These are phyloP conservation scores for Umbelopsis isabellina DNA, from an alignment of 192 early-diverging fungal species.

Conservation along the genomic window DNA sequence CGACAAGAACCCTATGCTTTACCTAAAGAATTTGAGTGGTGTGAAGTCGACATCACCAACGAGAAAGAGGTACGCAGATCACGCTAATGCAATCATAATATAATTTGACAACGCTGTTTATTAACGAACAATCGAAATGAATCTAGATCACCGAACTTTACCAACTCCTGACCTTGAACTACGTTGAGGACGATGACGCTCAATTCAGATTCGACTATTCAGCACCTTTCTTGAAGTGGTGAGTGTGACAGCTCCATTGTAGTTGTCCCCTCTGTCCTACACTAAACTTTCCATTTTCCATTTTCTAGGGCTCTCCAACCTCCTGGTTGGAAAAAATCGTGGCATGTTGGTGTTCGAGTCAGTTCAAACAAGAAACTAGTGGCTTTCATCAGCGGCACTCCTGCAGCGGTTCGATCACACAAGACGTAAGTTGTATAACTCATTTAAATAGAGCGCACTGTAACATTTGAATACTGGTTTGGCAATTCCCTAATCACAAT, in stretches of 20 bases:
- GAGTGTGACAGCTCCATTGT: not conserved
- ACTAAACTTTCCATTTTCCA: not conserved
- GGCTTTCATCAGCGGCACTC: constrained; percentile 95
- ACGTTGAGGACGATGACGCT: constrained; percentile 96
- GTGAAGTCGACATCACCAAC: constrained; percentile 74
- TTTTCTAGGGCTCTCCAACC: constrained; percentile 82
- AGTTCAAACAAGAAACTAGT: constrained; percentile 79
- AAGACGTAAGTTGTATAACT: constrained; percentile 55
- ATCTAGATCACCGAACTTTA: constrained; percentile 85
- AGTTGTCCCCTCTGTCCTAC: not conserved
- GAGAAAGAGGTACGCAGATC: constrained; percentile 60
- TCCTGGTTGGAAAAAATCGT: constrained; percentile 84
- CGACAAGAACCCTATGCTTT: constrained; percentile 81
- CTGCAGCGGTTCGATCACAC: constrained; percentile 76
- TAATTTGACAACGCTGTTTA: too few species aligned
- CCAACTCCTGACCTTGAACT: constrained; percentile 86
- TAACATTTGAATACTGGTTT: not conserved
- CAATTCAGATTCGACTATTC: constrained; percentile 98
- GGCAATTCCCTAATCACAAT: not conserved
- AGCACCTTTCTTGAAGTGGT: constrained; percentile 91
- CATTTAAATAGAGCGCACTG: not conserved
- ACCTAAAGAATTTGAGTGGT: constrained; percentile 92
- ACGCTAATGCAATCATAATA: too few species aligned
- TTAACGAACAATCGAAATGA: not conserved
- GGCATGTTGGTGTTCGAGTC: constrained; percentile 95